A percentile compares a stretch with the other conserved stretches of the same genome.
Conservation (phyloP, 2,329 filamentous ascomycete species). For the Penicillium oxalicum region DNA sequence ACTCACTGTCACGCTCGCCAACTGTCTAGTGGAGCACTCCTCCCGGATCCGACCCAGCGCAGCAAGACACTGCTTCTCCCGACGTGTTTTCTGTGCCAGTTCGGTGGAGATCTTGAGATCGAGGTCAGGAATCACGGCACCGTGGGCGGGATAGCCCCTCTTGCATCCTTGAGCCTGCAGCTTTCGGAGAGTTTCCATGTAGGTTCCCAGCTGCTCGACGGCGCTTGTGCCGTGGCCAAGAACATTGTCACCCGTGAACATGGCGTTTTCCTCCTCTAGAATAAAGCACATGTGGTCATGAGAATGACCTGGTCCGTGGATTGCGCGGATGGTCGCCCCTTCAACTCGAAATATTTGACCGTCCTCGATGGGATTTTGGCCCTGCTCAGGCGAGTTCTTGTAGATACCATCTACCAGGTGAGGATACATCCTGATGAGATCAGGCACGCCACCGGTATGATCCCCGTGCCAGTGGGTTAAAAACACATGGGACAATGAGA, state of each 20-base stretch:
- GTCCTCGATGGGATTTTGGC: slow-evolving; percentile 32
- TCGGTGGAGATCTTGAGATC: neutral
- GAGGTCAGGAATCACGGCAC: slow-evolving; percentile 33
- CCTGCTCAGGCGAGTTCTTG: slow-evolving; percentile 32
- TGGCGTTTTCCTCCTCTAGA: slow-evolving; percentile 63
- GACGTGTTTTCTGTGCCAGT: slow-evolving; percentile 29
- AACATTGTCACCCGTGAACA: slow-evolving; percentile 78
- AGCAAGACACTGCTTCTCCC: slow-evolving; percentile 38
- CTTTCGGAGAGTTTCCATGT: slow-evolving; percentile 30
- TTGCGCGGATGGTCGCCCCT: slow-evolving; percentile 36
- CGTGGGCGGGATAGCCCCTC: slow-evolving; percentile 45
- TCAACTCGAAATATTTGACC: slow-evolving; percentile 35
- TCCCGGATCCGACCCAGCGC: slow-evolving; percentile 22
- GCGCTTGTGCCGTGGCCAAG: slow-evolving; percentile 53
- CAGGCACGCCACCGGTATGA: slow-evolving; percentile 40
- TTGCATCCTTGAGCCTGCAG: slow-evolving; percentile 34
- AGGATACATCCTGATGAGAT: slow-evolving; percentile 31
- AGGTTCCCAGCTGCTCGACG: slow-evolving; percentile 37
- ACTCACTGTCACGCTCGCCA: slow-evolving; percentile 29
- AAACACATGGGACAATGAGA: slow-evolving; percentile 33
- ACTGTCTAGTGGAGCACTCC: slow-evolving; percentile 10
- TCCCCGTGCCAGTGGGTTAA: slow-evolving; percentile 44
- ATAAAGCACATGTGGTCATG: slow-evolving; percentile 70
- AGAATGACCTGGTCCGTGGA: slow-evolving; percentile 62
- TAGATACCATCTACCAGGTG: slow-evolving; percentile 26